phyloP scores from a whole-genome alignment of 2,329 filamentous ascomycete genomes.

The Diplodia intermedia region DNA sequence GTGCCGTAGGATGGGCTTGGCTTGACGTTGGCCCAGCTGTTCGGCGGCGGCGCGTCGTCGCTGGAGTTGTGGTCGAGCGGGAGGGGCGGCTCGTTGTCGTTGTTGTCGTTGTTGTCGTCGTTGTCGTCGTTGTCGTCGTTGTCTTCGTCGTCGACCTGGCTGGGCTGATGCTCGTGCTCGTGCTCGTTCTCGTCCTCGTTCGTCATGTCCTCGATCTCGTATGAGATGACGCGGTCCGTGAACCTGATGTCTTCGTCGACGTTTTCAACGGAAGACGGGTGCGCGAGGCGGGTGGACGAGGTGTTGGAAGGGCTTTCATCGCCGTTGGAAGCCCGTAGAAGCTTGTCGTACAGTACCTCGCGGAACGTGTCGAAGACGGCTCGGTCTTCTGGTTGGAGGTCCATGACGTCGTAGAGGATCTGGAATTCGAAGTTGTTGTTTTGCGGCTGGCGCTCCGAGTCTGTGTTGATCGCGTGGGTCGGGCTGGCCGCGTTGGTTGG shows the following conservation, averaged over 20 bases:
- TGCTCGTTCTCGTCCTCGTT: neutral
- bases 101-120: too few species aligned
- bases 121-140: too few species aligned
- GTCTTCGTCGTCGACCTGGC: neutral
- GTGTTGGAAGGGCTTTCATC: neutral
- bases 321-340: neutral
- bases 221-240: neutral
- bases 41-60: neutral
- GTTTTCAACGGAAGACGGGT: neutral
- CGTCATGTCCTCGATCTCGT: neutral
- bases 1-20: neutral
- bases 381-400: neutral
- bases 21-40: conserved; percentile 2
- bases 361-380: neutral
- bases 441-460: neutral
- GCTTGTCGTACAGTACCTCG: neutral
- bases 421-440: neutral
- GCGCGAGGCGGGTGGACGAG: neutral
- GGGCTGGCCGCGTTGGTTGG: too few species aligned
- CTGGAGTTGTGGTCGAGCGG: neutral
- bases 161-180: too few species aligned
- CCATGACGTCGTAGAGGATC: neutral
- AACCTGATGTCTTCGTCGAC: neutral
- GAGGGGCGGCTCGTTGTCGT: too few species aligned
- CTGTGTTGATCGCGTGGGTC: neutral